phyloP scores from a whole-genome alignment of 176 grass and related monocot genomes.

The Oryza meridionalis region DNA sequence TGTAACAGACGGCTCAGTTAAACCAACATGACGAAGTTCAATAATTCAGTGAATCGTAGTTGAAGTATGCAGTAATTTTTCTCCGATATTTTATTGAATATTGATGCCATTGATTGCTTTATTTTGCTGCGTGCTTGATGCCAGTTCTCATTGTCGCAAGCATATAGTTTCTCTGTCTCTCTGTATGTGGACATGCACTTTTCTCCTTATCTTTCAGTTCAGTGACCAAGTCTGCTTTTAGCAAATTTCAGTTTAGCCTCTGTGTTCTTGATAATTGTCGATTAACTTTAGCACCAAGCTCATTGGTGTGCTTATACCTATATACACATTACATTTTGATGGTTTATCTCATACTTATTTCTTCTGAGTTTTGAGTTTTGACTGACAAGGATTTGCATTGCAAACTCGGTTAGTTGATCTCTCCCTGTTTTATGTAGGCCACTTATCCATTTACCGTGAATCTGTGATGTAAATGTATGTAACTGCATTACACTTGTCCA shows the following conservation, averaged over 20 bases:
- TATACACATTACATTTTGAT: neutral
- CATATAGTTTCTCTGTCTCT: neutral
- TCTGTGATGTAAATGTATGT: neutral
- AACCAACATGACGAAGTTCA: constrained; percentile 24
- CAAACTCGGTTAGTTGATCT: neutral
- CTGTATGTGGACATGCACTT: neutral
- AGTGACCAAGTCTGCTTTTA: too few relatives aligned
- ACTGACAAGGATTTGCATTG: too few relatives aligned
- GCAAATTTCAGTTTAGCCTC: too few relatives aligned
- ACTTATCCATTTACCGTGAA: neutral
- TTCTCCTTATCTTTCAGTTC: too few relatives aligned
- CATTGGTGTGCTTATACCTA: too few relatives aligned
- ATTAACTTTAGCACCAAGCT: too few relatives aligned
- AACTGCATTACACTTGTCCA: neutral
- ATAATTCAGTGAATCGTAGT: constrained; percentile 41
- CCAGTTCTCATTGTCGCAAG: neutral
- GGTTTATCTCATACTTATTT: too few relatives aligned
- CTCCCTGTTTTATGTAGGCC: neutral
- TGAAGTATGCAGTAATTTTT: neutral
- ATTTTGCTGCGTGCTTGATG: neutral
- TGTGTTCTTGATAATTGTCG: too few relatives aligned
- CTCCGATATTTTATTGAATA: neutral
- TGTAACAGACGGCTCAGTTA: constrained; percentile 6
- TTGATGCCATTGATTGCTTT: neutral
- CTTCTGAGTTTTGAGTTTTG: too few relatives aligned